Base-by-base conservation (phyloP, 2,329 filamentous ascomycete species). In the Aspergillus piperis region DNA sequence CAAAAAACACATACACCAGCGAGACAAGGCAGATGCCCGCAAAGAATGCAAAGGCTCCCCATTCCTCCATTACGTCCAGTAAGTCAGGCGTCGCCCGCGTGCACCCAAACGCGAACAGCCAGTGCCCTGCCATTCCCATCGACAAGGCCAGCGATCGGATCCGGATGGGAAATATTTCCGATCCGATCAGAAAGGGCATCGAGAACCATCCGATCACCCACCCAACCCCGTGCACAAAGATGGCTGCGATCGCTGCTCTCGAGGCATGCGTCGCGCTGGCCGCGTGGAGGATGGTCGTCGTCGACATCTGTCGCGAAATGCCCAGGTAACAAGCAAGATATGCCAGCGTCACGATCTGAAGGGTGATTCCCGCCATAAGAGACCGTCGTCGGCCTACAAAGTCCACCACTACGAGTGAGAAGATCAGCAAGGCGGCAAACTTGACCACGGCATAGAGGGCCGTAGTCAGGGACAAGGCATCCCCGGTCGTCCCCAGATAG, bases 151-250 rank as follows among this genome's bases (percentile, higher is more conserved):
- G 78, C 0, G 79, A 80, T 0, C 79, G 75, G 53, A 82, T 75
- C 3, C 74, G 73, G 59, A 81, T 81, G 1, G 80, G 79, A 72
- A 78, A 82, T 0, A 81, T 66, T 58, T 82, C 79, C 1, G 72
- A 73, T 3, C 75, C 77, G 55, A 82, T 80, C 5, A 82, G 71
- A 54, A 81, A 82, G 0, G 80, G 80, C 1, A 82, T 73, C 30
- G 76, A 71, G 50, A 54, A 72, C 71, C 64, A 71, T 65, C 75
- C 75, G 21, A 76, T 71, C 17, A 74, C 73, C 62, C 80, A 82
- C 4, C 78, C 80, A 49, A 82, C 80, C 0, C 72, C 79, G 54
- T 82, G 80, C 7, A 81, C 66, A 51, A 78, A 82, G 19, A 82
- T 74, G 2, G 77, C 73, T 0, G 78, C 79, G 21, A 82, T 73